Conservation (phyloP, 352 stramenopile species). For the Phytophthora citricola region DNA sequence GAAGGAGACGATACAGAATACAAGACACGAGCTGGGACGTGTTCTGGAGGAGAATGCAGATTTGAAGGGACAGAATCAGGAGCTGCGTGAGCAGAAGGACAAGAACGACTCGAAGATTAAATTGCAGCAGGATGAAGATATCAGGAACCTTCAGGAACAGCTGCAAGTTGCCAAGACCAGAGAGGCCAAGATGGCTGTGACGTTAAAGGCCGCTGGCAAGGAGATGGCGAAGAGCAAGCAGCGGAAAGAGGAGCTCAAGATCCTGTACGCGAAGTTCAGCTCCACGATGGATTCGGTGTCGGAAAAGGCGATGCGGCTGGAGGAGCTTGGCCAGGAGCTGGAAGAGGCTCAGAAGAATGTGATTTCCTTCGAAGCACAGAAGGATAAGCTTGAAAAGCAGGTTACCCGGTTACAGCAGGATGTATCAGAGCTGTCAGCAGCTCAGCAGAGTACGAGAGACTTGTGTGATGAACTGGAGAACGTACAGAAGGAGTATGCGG, state of each 20-base stretch:
- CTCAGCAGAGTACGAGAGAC: conserved; percentile 10
- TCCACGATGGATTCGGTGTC: conserved; percentile 39
- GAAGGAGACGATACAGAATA: conserved; percentile 24
- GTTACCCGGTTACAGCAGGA: conserved; percentile 34
- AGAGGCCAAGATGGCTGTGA: conserved; percentile 14
- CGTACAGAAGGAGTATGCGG: conserved; percentile 27
- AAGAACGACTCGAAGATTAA: conserved; percentile 8
- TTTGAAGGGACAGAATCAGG: conserved; percentile 36
- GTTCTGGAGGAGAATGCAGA: conserved; percentile 39
- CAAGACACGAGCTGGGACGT: conserved; percentile 12
- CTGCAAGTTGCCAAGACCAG: conserved; percentile 30
- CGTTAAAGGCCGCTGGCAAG: conserved; percentile 17
- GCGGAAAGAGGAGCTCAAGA: conserved; percentile 41
- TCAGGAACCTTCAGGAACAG: conserved; percentile 40
- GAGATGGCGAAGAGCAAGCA: conserved; percentile 26
- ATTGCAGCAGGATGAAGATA: conserved; percentile 24
- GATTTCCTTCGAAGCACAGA: conserved; percentile 1
- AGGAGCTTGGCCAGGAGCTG: conserved; percentile 43
- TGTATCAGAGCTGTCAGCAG: conserved; percentile 23
- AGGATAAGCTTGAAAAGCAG: conserved; percentile 30
- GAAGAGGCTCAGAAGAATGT: conserved; percentile 10
- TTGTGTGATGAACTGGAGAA: conserved; percentile 29
- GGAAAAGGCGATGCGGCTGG: conserved; percentile 48
- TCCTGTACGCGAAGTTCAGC: conserved; percentile 45
- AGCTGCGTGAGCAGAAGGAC: conserved; percentile 37